Conservation (phyloP, 139 green algal species). For the Chlamydomonas sphaeroides region DNA sequence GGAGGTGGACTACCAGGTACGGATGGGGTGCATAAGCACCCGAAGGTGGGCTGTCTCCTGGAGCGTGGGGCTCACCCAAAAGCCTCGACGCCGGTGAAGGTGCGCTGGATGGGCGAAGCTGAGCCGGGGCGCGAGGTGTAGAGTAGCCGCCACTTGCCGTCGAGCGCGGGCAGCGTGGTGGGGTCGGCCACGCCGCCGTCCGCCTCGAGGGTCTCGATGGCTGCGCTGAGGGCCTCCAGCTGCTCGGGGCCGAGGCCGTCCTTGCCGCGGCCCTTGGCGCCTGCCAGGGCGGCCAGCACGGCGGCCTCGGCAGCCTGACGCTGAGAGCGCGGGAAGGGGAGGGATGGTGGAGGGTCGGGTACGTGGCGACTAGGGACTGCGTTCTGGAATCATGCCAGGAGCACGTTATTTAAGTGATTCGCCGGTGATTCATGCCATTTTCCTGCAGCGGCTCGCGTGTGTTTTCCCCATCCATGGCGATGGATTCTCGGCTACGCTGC, state of each 20-base stretch:
- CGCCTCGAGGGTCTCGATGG: slow-evolving; percentile 72
- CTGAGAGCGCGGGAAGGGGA: neutral
- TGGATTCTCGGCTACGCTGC: too few species aligned
- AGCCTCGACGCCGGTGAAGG: slow-evolving; percentile 88
- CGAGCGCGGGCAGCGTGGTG: slow-evolving; percentile 56
- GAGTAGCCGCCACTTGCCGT: slow-evolving; percentile 86
- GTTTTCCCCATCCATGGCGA: too few species aligned
- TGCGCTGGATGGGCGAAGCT: slow-evolving; percentile 90
- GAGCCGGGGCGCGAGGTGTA: slow-evolving; percentile 83
- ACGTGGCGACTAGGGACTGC: neutral
- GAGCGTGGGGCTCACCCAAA: too few species aligned
- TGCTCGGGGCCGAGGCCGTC: slow-evolving; percentile 63
- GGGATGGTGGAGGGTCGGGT: neutral
- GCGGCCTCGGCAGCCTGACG: neutral
- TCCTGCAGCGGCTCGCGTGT: too few species aligned
- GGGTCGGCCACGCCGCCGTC: slow-evolving; percentile 49
- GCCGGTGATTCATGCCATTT: too few species aligned
- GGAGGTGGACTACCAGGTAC: too few species aligned
- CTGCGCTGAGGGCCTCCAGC: slow-evolving; percentile 59
- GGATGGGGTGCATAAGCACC: too few species aligned
- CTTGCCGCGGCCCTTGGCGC: slow-evolving; percentile 69
- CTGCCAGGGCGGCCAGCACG: slow-evolving; percentile 41
- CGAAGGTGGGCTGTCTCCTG: too few species aligned
- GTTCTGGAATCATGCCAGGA: too few species aligned
- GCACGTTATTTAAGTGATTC: too few species aligned